phyloP scores from a whole-genome alignment of 2,329 filamentous ascomycete genomes.

The Fusarium abutilonis region DNA sequence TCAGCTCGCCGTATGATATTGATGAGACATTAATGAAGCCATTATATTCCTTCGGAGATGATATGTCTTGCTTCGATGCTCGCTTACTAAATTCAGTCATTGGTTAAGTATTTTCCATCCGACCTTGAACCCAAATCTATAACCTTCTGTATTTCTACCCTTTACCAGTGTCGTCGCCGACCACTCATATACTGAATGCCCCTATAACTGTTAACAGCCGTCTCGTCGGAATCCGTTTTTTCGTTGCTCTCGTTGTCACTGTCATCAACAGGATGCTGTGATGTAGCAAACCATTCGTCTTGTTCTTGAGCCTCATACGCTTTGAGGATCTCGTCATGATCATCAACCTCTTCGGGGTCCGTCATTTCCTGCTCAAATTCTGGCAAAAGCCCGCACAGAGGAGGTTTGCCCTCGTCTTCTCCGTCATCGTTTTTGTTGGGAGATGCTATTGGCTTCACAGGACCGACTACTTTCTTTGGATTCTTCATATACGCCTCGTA shows the following conservation, averaged over 20 bases:
- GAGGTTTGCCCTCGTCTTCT: not conserved
- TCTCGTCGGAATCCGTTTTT: not conserved
- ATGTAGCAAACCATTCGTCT: conserved; percentile 9
- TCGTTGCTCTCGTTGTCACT: not conserved
- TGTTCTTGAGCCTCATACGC: conserved; percentile 11
- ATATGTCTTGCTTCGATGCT: not conserved
- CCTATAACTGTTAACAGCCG: not conserved
- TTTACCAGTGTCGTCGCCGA: not conserved
- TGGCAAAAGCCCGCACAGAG: conserved; percentile 23
- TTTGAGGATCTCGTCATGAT: conserved; percentile 10
- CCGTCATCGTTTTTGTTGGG: not conserved
- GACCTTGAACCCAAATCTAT: not conserved
- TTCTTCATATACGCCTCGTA: not conserved
- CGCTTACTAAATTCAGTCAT: not conserved
- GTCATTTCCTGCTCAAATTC: conserved; percentile 7
- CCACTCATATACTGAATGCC: not conserved
- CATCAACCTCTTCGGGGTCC: not conserved
- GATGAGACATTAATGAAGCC: conserved; percentile 16
- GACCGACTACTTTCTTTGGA: not conserved
- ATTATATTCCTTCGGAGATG: conserved; percentile 6
- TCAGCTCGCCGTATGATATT: conserved; percentile 12
- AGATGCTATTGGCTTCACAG: not conserved
- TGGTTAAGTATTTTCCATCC: not conserved
- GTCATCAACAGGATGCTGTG: not conserved
- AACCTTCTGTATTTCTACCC: not conserved